Evolutionary conservation across 306 rosid genomes (phyloP), one percentile per base, ranked within the genome.

Genomic region (Rosa lucieae): DNA sequence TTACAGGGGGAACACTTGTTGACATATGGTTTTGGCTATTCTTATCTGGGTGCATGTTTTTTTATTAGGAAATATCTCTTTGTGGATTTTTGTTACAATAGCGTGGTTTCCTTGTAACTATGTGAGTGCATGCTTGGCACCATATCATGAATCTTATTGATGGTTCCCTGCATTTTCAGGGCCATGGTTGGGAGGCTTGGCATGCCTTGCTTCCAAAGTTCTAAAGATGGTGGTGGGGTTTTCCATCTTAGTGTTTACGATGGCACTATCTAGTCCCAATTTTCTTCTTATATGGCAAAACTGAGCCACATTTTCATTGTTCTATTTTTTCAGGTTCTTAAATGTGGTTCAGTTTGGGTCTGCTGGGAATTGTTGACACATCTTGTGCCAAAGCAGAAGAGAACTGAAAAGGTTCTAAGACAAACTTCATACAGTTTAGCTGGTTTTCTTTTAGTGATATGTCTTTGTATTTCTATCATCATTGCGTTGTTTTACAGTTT

Each of bases 121-220:
- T 53, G 61, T 53, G n/a, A 18, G 18, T 17, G 61, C 23, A 56
- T 21, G 23, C 17, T 32, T 72, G 20, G 46, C 59, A 61, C 58
- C 32, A n/a, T 71, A 56, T 47, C 74, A 51, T 23, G 67, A 78
- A 43, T 74, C 39, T 43, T 85, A 85, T 83, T 86, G 78, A 82
- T 83, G 76, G 63, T 56, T 77, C 84, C 78, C 71, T 82, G 73
- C 80, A 61, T 83, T 86, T 85, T 82, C 83, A 86, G 89, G 85
- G 83, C 83, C 83, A 83, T 78, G 77, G 76, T 83, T 80, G 83
- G 37, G 87, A 70, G 83, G 86, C 86, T 80, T 82, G 77, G 68
- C 65, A 32, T 72, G 86, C 78, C 89, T 82, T 77, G 84, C 86
- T 83, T 80, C 83, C 81, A 77, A 72, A 72, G 84, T 82, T 73